A percentile compares a stretch with the other conserved stretches of the same genome.
These are phyloP conservation scores for Xylaria sp. DNA, from an alignment of 495 filamentous ascomycete genomes.

Conservation along the genomic window DNA sequence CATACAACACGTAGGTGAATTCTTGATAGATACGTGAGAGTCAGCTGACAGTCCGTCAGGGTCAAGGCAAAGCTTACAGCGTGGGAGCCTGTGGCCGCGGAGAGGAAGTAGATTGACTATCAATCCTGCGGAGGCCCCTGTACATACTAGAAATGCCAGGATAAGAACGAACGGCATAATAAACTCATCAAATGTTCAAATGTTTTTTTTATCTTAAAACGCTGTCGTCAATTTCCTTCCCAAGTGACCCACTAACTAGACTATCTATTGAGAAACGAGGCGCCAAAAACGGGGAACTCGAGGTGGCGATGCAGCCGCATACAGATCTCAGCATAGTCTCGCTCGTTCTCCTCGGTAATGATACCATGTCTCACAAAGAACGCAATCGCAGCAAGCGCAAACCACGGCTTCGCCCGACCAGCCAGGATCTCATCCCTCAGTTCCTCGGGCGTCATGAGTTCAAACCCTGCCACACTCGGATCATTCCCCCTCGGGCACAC, in stretches of 20 bases:
- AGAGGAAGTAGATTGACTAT: conserved; percentile 39
- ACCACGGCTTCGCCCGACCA: conserved; percentile 53
- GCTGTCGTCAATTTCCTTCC: too few species aligned
- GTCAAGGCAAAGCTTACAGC: conserved; percentile 48
- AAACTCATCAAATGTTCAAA: conserved; percentile 10
- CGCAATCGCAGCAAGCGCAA: conserved; percentile 50
- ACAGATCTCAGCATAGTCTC: conserved; percentile 55
- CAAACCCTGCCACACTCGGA: conserved; percentile 52
- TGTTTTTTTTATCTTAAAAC: background rate
- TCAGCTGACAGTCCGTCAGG: conserved; percentile 31
- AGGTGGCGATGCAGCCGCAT: conserved; percentile 50
- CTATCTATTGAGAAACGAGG: conserved; percentile 2
- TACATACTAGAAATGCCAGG: conserved; percentile 28
- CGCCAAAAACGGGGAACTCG: conserved; percentile 34
- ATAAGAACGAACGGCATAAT: conserved; percentile 16
- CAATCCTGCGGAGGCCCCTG: conserved; percentile 16
- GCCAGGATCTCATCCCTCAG: conserved; percentile 42
- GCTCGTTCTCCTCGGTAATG: conserved; percentile 54
- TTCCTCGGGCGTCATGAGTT: conserved; percentile 48
- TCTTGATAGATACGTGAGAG: background rate
- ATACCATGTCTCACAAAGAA: conserved; percentile 57
- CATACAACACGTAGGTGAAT: conserved; percentile 86
- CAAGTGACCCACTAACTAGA: background rate
- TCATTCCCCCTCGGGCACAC: conserved; percentile 46
- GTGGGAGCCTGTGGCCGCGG: conserved; percentile 48